Evolutionary conservation across 768 basidiomycete genomes (phyloP).

Genomic region (Suillus paluster): DNA sequence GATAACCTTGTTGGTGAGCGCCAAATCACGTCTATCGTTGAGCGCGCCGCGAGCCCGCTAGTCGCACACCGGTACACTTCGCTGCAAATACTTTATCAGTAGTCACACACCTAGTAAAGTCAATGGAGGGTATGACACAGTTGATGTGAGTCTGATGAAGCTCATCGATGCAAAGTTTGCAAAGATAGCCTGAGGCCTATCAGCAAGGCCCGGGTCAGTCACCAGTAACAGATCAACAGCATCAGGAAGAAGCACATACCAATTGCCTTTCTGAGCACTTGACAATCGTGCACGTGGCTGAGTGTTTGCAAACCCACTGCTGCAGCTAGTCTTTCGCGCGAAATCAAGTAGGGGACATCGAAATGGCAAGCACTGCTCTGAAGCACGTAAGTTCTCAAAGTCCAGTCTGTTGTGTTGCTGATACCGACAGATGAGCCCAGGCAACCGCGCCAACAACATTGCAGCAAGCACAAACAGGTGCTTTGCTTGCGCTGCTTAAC

Average conservation of each 20-base stretch:
- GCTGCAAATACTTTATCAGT: background rate
- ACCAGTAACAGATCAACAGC: too few relatives aligned
- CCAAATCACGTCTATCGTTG: background rate
- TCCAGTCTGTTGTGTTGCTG: background rate
- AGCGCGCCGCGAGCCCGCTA: too few relatives aligned
- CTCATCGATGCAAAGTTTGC: too few relatives aligned
- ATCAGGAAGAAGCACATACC: too few relatives aligned
- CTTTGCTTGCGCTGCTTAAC: conserved; percentile 85
- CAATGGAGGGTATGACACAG: too few relatives aligned
- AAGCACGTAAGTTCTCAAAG: conserved; percentile 44
- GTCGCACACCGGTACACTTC: background rate
- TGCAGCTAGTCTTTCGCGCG: background rate
- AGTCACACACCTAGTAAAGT: background rate
- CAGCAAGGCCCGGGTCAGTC: too few relatives aligned
- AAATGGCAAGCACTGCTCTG: conserved; percentile 50
- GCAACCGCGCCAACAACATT: conserved; percentile 60
- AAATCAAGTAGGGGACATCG: conserved; percentile 1
- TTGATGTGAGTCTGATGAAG: too few relatives aligned
- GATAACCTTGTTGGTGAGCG: background rate
- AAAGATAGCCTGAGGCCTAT: too few relatives aligned
- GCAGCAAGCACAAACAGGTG: conserved; percentile 86
- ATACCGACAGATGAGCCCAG: conserved; percentile 39
- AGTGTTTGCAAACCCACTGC: background rate
- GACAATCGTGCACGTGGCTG: conserved; percentile 12
- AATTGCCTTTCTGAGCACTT: conserved; percentile 7